phyloP scores from a whole-genome alignment of 345 rosid species.

The Reutealis trisperma region DNA sequence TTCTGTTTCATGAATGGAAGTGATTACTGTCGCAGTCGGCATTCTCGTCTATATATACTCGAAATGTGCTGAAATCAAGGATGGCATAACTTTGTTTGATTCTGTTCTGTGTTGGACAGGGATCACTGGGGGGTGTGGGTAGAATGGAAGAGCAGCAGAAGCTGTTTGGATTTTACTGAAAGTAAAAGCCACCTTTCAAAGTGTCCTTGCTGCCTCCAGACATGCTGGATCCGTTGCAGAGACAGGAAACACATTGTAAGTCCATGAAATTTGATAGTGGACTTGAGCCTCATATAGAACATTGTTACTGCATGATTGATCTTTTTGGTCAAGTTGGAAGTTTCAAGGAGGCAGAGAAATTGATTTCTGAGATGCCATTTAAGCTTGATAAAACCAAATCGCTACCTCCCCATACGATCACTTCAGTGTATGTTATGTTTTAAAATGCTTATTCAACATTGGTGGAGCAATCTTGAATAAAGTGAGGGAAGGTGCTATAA shows the following conservation, averaged over 20 bases:
- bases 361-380: constrained; percentile 59
- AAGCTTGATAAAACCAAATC: constrained; percentile 63
- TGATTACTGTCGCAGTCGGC: constrained; percentile 41
- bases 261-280: constrained; percentile 52
- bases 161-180: constrained; percentile 51
- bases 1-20: constrained; percentile 56
- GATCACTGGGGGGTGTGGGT: constrained; percentile 67
- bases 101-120: constrained; percentile 66
- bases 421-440: constrained; percentile 57
- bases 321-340: constrained; percentile 68
- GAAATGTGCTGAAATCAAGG: constrained; percentile 68
- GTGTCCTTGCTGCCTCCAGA: constrained; percentile 71
- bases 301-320: constrained; percentile 70
- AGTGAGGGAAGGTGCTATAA: constrained; percentile 52
- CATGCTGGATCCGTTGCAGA: constrained; percentile 63
- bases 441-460: constrained; percentile 63
- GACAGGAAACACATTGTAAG: constrained; percentile 44
- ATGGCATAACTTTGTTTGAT: constrained; percentile 48
- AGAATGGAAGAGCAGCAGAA: constrained; percentile 62
- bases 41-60: constrained; percentile 54
- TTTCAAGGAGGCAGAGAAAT: constrained; percentile 47
- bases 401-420: constrained; percentile 40
- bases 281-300: constrained; percentile 58
- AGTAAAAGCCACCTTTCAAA: constrained; percentile 60
- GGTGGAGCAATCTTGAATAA: constrained; percentile 59